Evolutionary conservation across 176 grass and related monocot species (phyloP).

Genomic region (Calamus simplicifolius): DNA sequence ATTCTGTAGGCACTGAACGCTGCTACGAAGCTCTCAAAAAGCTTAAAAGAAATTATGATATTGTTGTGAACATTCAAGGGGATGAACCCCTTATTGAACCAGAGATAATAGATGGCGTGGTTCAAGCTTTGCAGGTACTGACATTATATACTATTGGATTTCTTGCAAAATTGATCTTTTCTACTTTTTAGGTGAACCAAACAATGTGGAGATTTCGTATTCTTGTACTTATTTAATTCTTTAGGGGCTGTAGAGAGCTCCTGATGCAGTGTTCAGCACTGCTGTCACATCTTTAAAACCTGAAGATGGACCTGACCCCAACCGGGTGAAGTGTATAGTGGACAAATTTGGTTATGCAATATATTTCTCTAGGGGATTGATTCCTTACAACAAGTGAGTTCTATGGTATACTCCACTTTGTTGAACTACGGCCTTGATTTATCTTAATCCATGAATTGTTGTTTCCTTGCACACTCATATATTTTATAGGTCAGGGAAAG

Average conservation of each 20-base stretch:
- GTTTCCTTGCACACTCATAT: background rate
- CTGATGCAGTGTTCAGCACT: constrained; percentile 96
- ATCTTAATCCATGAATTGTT: background rate
- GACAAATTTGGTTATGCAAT: constrained; percentile 90
- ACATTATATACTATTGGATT: constrained; percentile 12
- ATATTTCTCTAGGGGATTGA: constrained; percentile 94
- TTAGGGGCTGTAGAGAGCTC: constrained; percentile 35
- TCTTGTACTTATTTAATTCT: no score
- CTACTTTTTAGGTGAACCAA: no score
- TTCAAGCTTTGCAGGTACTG: constrained; percentile 76
- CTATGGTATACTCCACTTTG: background rate
- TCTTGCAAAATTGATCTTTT: background rate
- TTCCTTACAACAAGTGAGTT: constrained; percentile 91
- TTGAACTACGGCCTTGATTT: background rate
- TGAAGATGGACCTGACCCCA: constrained; percentile 82
- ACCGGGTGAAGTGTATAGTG: constrained; percentile 85
- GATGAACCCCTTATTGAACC: constrained; percentile 96
- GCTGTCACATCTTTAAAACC: constrained; percentile 74
- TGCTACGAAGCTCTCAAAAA: constrained; percentile 81
- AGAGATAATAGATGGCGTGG: constrained; percentile 98
- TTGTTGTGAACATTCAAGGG: constrained; percentile 98
- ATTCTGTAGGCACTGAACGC: constrained; percentile 69
- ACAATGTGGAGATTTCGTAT: no score
- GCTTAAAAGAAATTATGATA: constrained; percentile 66
- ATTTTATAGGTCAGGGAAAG: constrained; percentile 70